Evolutionary conservation across 148 eudicot genomes (phyloP).

Genomic region (Chenopodium suecicum): DNA sequence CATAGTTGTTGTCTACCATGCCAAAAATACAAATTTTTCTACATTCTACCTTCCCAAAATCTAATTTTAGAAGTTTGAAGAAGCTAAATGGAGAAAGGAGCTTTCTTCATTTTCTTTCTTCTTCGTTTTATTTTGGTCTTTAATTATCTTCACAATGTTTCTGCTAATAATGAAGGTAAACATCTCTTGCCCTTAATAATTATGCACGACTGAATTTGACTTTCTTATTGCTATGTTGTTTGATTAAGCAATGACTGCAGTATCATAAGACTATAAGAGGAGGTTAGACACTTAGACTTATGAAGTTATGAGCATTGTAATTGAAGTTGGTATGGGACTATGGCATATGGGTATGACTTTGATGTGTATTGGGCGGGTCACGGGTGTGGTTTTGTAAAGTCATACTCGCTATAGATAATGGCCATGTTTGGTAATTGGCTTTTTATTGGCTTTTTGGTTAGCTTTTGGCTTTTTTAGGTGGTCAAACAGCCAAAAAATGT

Average conservation of each 20-base stretch:
- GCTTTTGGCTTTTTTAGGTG: no score
- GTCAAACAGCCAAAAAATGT: no score
- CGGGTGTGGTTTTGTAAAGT: no score
- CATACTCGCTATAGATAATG: no score
- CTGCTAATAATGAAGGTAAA: slow-evolving; percentile 6
- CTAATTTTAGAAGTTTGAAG: not conserved
- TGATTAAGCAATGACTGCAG: not conserved
- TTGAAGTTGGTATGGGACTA: no score
- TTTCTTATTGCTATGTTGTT: not conserved
- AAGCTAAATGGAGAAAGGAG: not conserved
- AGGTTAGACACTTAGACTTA: no score
- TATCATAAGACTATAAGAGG: no score
- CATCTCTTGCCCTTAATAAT: not conserved
- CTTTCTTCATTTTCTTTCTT: not conserved
- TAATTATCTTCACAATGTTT: not conserved
- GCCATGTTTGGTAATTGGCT: no score
- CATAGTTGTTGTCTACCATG: not conserved
- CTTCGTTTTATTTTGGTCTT: not conserved
- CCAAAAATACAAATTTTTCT: not conserved
- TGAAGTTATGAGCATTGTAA: no score
- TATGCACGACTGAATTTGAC: not conserved
- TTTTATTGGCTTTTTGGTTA: no score
- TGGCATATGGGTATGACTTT: no score
- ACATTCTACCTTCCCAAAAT: not conserved
- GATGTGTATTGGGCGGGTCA: no score